Conservation (phyloP, 495 filamentous ascomycete species). For the Hypoxylon fuscum region DNA sequence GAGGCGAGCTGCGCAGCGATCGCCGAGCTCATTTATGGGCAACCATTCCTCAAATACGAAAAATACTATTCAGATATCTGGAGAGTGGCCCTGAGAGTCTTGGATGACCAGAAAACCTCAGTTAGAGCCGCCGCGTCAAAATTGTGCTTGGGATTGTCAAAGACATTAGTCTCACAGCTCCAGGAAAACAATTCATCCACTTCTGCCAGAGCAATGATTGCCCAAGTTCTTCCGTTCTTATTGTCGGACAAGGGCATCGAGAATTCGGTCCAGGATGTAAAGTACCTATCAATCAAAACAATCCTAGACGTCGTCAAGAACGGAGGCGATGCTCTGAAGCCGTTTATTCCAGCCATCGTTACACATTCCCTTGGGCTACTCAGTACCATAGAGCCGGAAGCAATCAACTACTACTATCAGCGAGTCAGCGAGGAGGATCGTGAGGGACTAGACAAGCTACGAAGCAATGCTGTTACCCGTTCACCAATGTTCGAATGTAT, state of each 20-base stretch:
- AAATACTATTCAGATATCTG: slow-evolving; percentile 86
- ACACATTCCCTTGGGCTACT: slow-evolving; percentile 81
- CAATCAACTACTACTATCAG: slow-evolving; percentile 89
- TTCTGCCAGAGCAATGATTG: slow-evolving; percentile 79
- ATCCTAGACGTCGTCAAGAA: slow-evolving; percentile 90
- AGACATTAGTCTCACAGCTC: slow-evolving; percentile 82
- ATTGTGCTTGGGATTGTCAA: slow-evolving; percentile 82
- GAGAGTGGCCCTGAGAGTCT: slow-evolving; percentile 78
- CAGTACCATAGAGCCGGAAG: slow-evolving; percentile 85
- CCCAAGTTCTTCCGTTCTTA: slow-evolving; percentile 86
- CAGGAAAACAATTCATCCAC: slow-evolving; percentile 78
- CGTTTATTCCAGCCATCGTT: slow-evolving; percentile 82
- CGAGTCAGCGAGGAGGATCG: slow-evolving; percentile 87
- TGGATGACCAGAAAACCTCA: slow-evolving; percentile 94
- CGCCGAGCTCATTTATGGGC: slow-evolving; percentile 81
- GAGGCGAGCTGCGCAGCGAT: slow-evolving; percentile 93
- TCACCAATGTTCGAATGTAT: slow-evolving; percentile 96
- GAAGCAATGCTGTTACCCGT: slow-evolving; percentile 77
- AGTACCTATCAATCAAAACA: slow-evolving; percentile 74
- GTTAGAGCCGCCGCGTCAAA: slow-evolving; percentile 82
- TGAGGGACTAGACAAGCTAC: slow-evolving; percentile 84
- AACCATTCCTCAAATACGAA: slow-evolving; percentile 79
- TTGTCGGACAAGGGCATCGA: slow-evolving; percentile 90
- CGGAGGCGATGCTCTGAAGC: slow-evolving; percentile 74
- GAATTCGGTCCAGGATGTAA: slow-evolving; percentile 85